Evolutionary conservation across 2,329 filamentous ascomycete genomes (phyloP), one percentile per base, ranked within the genome.

Genomic region (Diaporthe australafricana): DNA sequence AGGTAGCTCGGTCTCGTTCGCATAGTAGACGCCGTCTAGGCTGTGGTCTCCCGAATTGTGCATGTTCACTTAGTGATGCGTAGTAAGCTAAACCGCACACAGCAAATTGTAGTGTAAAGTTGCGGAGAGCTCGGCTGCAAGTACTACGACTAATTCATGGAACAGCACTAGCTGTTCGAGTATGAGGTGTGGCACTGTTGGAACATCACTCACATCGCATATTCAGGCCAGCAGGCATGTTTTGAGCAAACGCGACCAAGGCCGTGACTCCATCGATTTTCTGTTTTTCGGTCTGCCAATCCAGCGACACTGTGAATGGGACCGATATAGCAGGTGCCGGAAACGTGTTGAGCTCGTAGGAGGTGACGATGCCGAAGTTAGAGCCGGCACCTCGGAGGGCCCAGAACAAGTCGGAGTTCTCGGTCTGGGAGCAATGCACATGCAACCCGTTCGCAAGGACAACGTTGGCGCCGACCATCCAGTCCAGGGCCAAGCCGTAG

Each of bases 401-500:
- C 83, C 83, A 85, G 76, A 83, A 84, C 11, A 85, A 77, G 25
- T 85, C 84, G 0, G 77, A 42, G 73, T 84, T 81, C 72, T 82
- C 79, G 1, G 74, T 77, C 17, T 76, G 71, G 0, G 81, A 83
- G 55, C 76, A 77, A 65, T 79, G 76, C 14, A 82, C 79, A 0
- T 81, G 68, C 27, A 76, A 80, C 5, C 79, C 79, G 74, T 83
- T 80, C 69, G 82, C 82, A n/a, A 83, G 77, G 4, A 83, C 80
- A 5, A 84, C 77, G 1, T 77, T 80, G 1, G 80, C 81, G 2
- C 78, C 80, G 16, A 80, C 65, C 70, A 84, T 74, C 78, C 79
- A 82, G 76, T 83, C 82, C 8, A 81, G 71, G 0, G 81, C 77
- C 2, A 82, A 76, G 0, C 80, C 80, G 62, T 79, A 77, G 27